Evolutionary conservation across 768 basidiomycete species (phyloP).

Genomic region (Gloeostereum incarnatum): DNA sequence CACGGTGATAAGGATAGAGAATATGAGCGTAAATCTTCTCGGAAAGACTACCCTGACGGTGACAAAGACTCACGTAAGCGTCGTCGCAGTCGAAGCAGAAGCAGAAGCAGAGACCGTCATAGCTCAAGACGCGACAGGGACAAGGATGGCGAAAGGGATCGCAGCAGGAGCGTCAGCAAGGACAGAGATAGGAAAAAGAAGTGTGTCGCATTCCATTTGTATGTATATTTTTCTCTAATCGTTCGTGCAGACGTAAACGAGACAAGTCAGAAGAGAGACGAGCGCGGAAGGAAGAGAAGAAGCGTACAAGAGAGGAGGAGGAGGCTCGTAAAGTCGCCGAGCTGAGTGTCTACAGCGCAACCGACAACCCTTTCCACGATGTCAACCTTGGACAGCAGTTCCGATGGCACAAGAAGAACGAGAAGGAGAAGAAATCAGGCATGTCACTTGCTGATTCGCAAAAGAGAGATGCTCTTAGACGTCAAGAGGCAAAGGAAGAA

Average conservation of each 20-base stretch:
- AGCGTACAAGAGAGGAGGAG: constrained; percentile 73
- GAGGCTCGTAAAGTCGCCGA: constrained; percentile 91
- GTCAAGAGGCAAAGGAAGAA: constrained; percentile 92
- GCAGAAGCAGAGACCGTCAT: constrained; percentile 14
- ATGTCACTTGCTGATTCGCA: constrained; percentile 72
- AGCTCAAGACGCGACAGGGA: neutral
- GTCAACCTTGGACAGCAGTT: constrained; percentile 95
- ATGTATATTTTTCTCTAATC: neutral
- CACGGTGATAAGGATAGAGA: constrained; percentile 28
- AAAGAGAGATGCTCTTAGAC: constrained; percentile 66
- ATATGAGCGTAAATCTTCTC: constrained; percentile 20
- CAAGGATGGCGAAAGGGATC: constrained; percentile 10
- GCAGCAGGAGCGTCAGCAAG: constrained; percentile 15
- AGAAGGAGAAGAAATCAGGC: constrained; percentile 90
- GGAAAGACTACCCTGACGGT: constrained; percentile 20
- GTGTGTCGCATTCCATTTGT: constrained; percentile 22
- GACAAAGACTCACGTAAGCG: constrained; percentile 19
- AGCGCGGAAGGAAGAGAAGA: constrained; percentile 85
- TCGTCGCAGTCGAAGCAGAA: constrained; percentile 20
- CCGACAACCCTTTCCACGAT: constrained; percentile 98
- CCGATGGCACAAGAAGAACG: constrained; percentile 97
- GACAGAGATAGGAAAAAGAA: constrained; percentile 31
- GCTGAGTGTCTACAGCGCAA: constrained; percentile 91
- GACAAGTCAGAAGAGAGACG: constrained; percentile 83
- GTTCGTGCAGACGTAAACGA: constrained; percentile 54